These are phyloP conservation scores for Kondoa subrosea DNA, from an alignment of 768 basidiomycete species.

Conservation along the genomic window DNA sequence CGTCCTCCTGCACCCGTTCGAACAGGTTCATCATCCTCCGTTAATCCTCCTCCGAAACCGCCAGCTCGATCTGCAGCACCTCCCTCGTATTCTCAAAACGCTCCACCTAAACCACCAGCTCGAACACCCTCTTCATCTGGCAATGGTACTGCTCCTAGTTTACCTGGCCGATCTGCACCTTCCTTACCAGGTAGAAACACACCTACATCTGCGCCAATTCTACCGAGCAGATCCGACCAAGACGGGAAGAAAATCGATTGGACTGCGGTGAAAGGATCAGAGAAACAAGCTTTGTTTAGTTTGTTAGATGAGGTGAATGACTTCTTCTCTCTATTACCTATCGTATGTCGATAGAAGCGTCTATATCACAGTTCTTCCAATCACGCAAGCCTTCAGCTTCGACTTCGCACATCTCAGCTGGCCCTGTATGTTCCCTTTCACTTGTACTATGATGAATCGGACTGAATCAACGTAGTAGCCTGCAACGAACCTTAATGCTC, in stretches of 20 bases:
- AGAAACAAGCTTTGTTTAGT: conserved; percentile 15
- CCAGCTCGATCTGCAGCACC: background rate
- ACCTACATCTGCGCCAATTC: too few species aligned
- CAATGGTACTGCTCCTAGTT: too few species aligned
- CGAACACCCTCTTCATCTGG: background rate
- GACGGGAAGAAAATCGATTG: conserved; percentile 15
- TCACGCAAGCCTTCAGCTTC: background rate
- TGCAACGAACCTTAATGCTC: conserved; percentile 4
- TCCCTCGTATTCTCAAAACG: background rate
- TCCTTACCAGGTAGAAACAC: too few species aligned
- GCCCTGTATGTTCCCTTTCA: background rate
- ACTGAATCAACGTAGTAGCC: conserved; percentile 6
- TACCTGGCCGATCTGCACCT: too few species aligned
- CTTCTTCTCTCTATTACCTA: background rate
- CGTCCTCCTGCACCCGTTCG: background rate
- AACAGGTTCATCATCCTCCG: background rate
- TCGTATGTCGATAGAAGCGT: background rate
- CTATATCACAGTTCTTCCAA: background rate
- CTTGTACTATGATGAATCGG: background rate
- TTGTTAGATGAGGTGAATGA: conserved; percentile 15
- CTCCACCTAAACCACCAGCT: background rate
- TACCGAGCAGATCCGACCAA: too few species aligned
- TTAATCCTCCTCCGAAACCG: background rate
- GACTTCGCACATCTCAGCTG: conserved; percentile 2
- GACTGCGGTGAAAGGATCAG: background rate